Percentiles rank a stretch among this genome's conserved stretches.
Conservation (phyloP, 2,329 filamentous ascomycete species). For the Verticillium zaregamsianum region DNA sequence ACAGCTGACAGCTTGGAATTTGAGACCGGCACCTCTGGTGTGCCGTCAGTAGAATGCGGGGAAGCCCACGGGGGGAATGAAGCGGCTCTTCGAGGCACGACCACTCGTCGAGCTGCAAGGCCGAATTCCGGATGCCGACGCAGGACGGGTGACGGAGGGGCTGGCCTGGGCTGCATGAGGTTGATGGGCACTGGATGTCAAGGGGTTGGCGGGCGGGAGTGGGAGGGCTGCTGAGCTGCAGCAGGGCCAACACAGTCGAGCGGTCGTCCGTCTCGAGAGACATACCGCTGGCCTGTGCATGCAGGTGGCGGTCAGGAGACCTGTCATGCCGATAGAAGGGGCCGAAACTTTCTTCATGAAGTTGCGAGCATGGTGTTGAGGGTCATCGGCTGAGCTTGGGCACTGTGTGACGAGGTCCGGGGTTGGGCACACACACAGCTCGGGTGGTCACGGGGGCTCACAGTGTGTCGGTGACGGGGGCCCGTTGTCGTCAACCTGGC, state of each 20-base stretch:
- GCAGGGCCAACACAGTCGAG: neutral
- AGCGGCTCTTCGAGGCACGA: neutral
- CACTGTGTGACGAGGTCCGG: neutral
- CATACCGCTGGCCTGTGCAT: neutral
- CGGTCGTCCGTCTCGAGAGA: neutral
- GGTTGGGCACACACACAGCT: neutral
- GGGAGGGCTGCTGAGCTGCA: neutral
- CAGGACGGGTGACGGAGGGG: too few relatives aligned
- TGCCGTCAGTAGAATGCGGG: neutral
- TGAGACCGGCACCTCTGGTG: neutral
- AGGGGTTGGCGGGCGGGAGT: neutral
- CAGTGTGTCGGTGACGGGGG: neutral
- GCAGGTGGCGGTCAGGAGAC: neutral
- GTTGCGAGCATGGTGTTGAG: neutral
- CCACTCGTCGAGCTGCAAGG: neutral
- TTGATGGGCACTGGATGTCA: neutral
- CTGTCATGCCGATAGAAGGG: neutral
- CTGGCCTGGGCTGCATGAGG: neutral
- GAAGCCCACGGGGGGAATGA: neutral
- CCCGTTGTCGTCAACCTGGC: neutral
- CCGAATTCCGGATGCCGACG: neutral
- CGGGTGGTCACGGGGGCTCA: neutral
- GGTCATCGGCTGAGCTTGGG: neutral
- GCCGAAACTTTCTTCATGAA: neutral
- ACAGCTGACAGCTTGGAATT: neutral